These are phyloP conservation scores for Incumbomyces delicatus DNA, from an alignment of 2,329 filamentous ascomycete species.

Conservation along the genomic window DNA sequence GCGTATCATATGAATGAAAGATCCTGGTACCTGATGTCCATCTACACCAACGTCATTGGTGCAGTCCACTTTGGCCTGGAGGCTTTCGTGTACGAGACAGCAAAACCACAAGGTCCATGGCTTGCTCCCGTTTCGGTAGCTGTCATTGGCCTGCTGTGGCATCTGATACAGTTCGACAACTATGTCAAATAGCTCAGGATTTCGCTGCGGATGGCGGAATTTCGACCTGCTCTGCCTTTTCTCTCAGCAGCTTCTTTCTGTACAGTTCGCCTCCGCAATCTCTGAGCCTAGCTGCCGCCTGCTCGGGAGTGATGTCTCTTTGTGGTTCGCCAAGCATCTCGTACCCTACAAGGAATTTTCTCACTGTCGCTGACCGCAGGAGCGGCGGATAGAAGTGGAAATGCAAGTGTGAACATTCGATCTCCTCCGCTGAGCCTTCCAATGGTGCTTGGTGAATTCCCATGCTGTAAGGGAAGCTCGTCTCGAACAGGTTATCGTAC, in stretches of 20 bases:
- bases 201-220: conserved; percentile 12
- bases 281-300: conserved; percentile 70
- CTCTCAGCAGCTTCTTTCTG: conserved; percentile 48
- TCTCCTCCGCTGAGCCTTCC: conserved; percentile 68
- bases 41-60: conserved; percentile 74
- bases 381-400: conserved; percentile 97
- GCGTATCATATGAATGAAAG: conserved; percentile 69
- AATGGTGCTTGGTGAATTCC: conserved; percentile 93
- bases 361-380: conserved; percentile 81
- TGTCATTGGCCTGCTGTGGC: conserved; percentile 49
- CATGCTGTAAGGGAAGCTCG: conserved; percentile 93
- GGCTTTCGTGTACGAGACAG: conserved; percentile 68
- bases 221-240: conserved; percentile 9
- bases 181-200: conserved; percentile 45
- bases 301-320: conserved; percentile 93
- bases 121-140: conserved; percentile 50
- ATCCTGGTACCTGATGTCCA: conserved; percentile 65
- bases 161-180: conserved; percentile 56
- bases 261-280: conserved; percentile 75
- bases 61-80: conserved; percentile 70
- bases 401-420: conserved; percentile 82
- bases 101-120: conserved; percentile 53
- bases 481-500: conserved; percentile 97
- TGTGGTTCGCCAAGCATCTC: conserved; percentile 97
- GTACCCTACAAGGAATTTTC: conserved; percentile 94